phyloP scores from a whole-genome alignment of 2,329 filamentous ascomycete genomes.

The Byssothecium circinans region DNA sequence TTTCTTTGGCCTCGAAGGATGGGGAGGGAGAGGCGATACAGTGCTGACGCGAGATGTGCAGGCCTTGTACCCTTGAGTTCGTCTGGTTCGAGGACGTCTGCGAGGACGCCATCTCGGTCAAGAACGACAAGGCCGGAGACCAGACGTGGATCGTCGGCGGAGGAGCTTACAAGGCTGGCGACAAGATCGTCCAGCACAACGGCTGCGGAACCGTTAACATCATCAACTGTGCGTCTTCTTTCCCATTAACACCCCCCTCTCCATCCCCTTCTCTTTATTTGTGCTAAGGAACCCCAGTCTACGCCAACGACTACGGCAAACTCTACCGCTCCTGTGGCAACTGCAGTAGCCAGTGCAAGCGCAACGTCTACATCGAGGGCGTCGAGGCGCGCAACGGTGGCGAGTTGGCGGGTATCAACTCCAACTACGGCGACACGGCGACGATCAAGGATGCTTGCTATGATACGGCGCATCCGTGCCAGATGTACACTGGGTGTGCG shows the following conservation, averaged over 20 bases:
- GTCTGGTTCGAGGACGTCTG: constrained; percentile 49
- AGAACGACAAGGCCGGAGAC: constrained; percentile 32
- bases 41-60: background rate
- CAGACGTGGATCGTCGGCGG: constrained; percentile 45
- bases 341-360: constrained; percentile 48
- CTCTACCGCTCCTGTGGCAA: constrained; percentile 52
- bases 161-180: constrained; percentile 40
- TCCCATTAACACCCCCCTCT: background rate
- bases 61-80: constrained; percentile 49
- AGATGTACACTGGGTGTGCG: constrained; percentile 33
- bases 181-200: constrained; percentile 48
- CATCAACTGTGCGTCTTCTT: constrained; percentile 21
- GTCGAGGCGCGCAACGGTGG: constrained; percentile 46
- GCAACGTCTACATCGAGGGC: constrained; percentile 49
- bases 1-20: background rate
- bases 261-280: background rate
- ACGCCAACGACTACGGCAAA: constrained; percentile 38
- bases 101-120: constrained; percentile 41
- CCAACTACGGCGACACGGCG: constrained; percentile 53
- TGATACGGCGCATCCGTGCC: constrained; percentile 24
- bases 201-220: constrained; percentile 44
- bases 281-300: constrained; percentile 4
- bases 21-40: background rate
- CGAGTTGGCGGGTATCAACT: constrained; percentile 52
- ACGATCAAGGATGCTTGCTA: constrained; percentile 36